A percentile compares a stretch with the other conserved stretches of the same genome.
Evolutionary conservation across 2,329 filamentous ascomycete species (phyloP).

Genomic region (Penicillium sp.): DNA sequence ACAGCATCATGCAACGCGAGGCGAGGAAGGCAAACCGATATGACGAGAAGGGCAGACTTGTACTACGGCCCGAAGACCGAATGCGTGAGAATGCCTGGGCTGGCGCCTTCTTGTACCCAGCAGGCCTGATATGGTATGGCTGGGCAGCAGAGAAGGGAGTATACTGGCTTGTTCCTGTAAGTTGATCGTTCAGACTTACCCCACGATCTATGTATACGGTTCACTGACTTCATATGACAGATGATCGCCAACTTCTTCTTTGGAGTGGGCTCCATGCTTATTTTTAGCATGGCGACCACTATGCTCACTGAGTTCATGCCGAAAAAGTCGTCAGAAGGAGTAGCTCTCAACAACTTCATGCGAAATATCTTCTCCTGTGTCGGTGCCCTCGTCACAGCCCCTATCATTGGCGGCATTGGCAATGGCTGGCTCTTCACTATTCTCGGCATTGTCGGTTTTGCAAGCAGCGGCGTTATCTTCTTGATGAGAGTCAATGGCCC

Average conservation of each 20-base stretch:
- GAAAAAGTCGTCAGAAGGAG: constrained; percentile 63
- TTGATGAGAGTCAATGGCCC: constrained; percentile 58
- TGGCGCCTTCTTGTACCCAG: constrained; percentile 66
- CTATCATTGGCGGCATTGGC: constrained; percentile 66
- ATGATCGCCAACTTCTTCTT: constrained; percentile 69
- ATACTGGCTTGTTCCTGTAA: constrained; percentile 57
- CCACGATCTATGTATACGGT: background rate
- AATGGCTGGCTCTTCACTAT: constrained; percentile 73
- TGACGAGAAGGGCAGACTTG: constrained; percentile 61
- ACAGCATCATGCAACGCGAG: constrained; percentile 73
- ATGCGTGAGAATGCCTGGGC: constrained; percentile 81
- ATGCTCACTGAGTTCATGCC: constrained; percentile 86
- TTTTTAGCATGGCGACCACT: constrained; percentile 69
- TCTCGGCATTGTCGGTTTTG: constrained; percentile 53
- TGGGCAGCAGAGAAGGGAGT: constrained; percentile 65
- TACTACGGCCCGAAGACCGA: constrained; percentile 73
- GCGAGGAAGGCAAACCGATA: constrained; percentile 66
- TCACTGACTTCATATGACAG: constrained; percentile 21
- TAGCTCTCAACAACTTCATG: constrained; percentile 77
- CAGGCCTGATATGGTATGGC: constrained; percentile 69
- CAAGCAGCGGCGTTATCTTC: constrained; percentile 59
- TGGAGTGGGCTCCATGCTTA: constrained; percentile 72
- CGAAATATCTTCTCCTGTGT: constrained; percentile 74
- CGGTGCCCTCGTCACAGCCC: constrained; percentile 65
- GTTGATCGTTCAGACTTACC: constrained; percentile 14